phyloP scores from a whole-genome alignment of 768 basidiomycete genomes.

The Tubosaeta sp. region DNA sequence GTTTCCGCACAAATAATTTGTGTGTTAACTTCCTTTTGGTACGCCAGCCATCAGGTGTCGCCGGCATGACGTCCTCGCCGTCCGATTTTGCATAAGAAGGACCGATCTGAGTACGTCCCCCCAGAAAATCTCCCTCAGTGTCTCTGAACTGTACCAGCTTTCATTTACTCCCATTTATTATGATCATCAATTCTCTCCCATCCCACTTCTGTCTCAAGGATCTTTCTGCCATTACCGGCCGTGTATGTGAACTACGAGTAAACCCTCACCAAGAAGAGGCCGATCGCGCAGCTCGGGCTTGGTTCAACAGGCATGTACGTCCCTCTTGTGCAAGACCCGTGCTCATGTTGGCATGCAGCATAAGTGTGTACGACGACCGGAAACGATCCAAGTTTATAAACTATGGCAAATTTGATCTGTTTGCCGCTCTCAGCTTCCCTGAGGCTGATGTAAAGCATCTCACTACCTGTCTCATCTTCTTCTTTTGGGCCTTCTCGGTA shows the following conservation, averaged over 20 bases:
- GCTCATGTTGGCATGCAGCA: constrained; percentile 13
- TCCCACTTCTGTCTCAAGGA: constrained; percentile 34
- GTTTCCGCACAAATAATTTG: constrained; percentile 22
- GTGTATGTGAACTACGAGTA: constrained; percentile 34
- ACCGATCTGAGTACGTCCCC: neutral
- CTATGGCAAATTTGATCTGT: constrained; percentile 37
- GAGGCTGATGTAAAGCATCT: constrained; percentile 35
- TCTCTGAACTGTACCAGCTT: constrained; percentile 24
- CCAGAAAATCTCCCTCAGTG: constrained; percentile 19
- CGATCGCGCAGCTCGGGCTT: constrained; percentile 29
- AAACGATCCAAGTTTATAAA: constrained; percentile 34
- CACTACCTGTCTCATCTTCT: constrained; percentile 35
- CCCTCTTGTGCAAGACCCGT: neutral
- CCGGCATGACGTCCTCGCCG: constrained; percentile 14
- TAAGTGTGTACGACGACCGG: constrained; percentile 32
- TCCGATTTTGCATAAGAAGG: constrained; percentile 30
- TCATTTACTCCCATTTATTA: constrained; percentile 16
- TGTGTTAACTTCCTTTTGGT: constrained; percentile 21
- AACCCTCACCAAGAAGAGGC: constrained; percentile 32
- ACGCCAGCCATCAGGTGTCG: constrained; percentile 15
- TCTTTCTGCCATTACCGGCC: constrained; percentile 33
- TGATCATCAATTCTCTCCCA: constrained; percentile 32
- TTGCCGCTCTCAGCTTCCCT: constrained; percentile 36
- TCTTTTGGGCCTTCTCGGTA: constrained; percentile 38
- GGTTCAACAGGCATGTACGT: constrained; percentile 30